phyloP scores from a whole-genome alignment of 2,329 filamentous ascomycete species.

The Neurospora crassa region DNA sequence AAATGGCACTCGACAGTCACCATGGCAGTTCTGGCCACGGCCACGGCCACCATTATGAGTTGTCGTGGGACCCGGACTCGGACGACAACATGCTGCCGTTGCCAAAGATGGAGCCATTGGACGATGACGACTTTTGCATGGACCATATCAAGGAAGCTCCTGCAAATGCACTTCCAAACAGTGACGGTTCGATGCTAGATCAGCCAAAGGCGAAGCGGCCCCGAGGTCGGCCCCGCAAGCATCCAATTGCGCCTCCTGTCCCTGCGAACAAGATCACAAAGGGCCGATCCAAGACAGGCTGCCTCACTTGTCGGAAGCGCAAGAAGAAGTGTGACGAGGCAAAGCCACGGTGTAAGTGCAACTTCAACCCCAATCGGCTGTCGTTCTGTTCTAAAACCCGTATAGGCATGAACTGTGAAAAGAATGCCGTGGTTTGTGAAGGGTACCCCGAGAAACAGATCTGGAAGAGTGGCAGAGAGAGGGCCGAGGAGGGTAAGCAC shows the following conservation, averaged over 20 bases:
- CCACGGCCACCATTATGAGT: conserved; percentile 23
- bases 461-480: conserved; percentile 80
- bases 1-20: conserved; percentile 21
- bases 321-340: conserved; percentile 68
- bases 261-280: conserved; percentile 64
- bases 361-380: neutral
- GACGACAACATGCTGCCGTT: conserved; percentile 34
- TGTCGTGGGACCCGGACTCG: conserved; percentile 36
- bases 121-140: conserved; percentile 45
- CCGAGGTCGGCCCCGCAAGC: conserved; percentile 74
- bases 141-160: conserved; percentile 40
- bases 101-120: conserved; percentile 47
- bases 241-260: conserved; percentile 52
- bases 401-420: conserved; percentile 76
- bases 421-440: conserved; percentile 86
- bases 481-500: conserved; percentile 53
- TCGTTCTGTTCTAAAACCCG: conserved; percentile 4
- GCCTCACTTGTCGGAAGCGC: conserved; percentile 55
- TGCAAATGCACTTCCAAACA: conserved; percentile 19
- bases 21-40: neutral
- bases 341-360: conserved; percentile 52
- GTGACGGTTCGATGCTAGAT: conserved; percentile 12
- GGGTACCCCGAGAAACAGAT: conserved; percentile 80
- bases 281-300: conserved; percentile 61
- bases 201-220: conserved; percentile 49